Evolutionary conservation across 768 basidiomycete species (phyloP), one percentile per base, ranked within the genome.

Genomic region (Amanita pseudoporphyria): DNA sequence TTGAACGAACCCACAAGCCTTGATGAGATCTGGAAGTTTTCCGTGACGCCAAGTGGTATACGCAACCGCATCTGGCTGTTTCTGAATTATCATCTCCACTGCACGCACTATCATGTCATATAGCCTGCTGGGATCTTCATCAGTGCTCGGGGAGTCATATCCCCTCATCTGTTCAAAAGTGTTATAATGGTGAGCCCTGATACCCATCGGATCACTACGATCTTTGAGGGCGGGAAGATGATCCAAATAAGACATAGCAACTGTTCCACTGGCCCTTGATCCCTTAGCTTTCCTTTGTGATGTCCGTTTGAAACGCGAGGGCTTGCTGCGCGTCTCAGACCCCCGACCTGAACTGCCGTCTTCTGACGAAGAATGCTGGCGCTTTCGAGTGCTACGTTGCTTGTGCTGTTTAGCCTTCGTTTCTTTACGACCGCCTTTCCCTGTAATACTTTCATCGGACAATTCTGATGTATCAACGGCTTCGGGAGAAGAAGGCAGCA

Each of bases 1-100:
- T 53, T 78, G 71, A 36, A 84, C 70, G 56, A 79, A 74, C 13
- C 58, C 58, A 53, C 78, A 85, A 56, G 77, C 74, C 33, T 66
- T 64, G 49, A 78, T 47, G 28, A 76, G 61, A 36, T 70, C 72
- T 10, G 49, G 22, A 41, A 53, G 46, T 6, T 43, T 41, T 26
- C 48, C 45, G 13, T 47, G 19, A n/a, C 49, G 55, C 42, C 52
- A 51, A 16, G 44, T 60, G 60, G 74, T 78, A 56, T 74, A 81
- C 9, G 66, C 65, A 7, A 53, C 49, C 70, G 74, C 81, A 19
- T 58, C 66, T 2, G 62, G 56, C 50, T 81, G 73, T 26, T 71
- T 61, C 52, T 70, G 66, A 10, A 84, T 58, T 12, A 68, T 52
- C 6, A 60, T 45, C 39, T 71, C 67, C n/a, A 81, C 69, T 18